Conservation (phyloP, 2,329 filamentous ascomycete species). For the Curvularia sp. region DNA sequence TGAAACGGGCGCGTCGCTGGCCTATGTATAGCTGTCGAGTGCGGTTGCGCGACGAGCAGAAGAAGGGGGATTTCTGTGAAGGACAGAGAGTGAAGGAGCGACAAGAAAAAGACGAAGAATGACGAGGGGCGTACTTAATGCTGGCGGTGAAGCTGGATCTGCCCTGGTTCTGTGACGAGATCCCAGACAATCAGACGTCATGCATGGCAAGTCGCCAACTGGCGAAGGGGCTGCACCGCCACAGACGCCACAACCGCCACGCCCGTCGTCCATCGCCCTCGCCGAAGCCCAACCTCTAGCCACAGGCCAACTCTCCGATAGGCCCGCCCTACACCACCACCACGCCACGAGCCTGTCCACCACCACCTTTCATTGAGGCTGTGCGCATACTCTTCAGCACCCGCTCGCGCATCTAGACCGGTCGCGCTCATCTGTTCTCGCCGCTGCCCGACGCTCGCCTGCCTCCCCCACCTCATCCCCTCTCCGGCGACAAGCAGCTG, state of each 20-base stretch:
- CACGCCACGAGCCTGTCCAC: conserved; percentile 21
- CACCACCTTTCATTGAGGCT: conserved; percentile 38
- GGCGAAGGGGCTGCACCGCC: conserved; percentile 20
- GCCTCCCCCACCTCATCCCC: conserved; percentile 18
- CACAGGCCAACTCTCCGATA: conserved; percentile 9
- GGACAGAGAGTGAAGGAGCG: conserved; percentile 16
- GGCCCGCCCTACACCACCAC: conserved; percentile 17
- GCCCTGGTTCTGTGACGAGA: conserved; percentile 39
- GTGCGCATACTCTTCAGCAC: conserved; percentile 25
- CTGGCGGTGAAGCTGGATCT: conserved; percentile 30
- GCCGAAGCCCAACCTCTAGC: conserved; percentile 12
- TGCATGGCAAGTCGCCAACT: conserved; percentile 22
- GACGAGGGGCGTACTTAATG: conserved; percentile 28
- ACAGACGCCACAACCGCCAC: conserved; percentile 21
- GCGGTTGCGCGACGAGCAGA: conserved; percentile 28
- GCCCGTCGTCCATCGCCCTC: conserved; percentile 15
- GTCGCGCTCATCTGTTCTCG: conserved; percentile 8
- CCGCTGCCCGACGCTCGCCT: conserved; percentile 4
- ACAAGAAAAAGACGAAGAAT: conserved; percentile 3
- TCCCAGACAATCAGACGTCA: conserved; percentile 28
- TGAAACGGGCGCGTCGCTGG: conserved; percentile 52
- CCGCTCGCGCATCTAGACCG: conserved; percentile 19
- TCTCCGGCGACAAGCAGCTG: conserved; percentile 20
- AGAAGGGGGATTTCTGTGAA: conserved; percentile 4
- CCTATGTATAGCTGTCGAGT: conserved; percentile 46